Percentiles rank a stretch among this genome's conserved stretches.
phyloP scores from a whole-genome alignment of 768 basidiomycete genomes.

The Russula griseocarnosa region DNA sequence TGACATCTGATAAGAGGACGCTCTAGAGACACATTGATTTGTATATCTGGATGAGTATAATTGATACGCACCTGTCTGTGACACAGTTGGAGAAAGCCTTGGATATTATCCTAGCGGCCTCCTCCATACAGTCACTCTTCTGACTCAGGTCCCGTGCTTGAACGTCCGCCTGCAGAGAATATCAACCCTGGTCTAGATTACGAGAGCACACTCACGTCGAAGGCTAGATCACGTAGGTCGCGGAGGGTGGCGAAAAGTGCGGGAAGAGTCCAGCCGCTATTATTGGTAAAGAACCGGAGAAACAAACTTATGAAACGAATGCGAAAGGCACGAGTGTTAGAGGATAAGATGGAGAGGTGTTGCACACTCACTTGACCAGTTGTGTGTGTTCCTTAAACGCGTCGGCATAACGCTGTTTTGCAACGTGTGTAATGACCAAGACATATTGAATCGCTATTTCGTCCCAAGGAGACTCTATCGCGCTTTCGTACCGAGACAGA shows the following conservation, averaged over 20 bases:
- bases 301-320: conserved; percentile 49
- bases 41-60: background rate
- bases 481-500: conserved; percentile 50
- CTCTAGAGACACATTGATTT: conserved; percentile 38
- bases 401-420: conserved; percentile 59
- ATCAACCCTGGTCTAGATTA: background rate
- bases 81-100: conserved; percentile 89
- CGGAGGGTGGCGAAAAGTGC: conserved; percentile 76
- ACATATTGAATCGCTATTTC: conserved; percentile 84
- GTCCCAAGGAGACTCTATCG: conserved; percentile 74
- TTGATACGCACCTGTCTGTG: conserved; percentile 60
- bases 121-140: conserved; percentile 71
- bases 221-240: conserved; percentile 80
- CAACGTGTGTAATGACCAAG: conserved; percentile 65
- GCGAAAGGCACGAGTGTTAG: background rate
- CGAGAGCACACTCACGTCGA: conserved; percentile 52
- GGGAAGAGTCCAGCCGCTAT: conserved; percentile 83
- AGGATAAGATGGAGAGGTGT: background rate
- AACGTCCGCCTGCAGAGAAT: conserved; percentile 21
- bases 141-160: conserved; percentile 44
- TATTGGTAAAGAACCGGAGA: conserved; percentile 72
- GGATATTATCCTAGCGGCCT: conserved; percentile 78
- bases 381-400: conserved; percentile 79
- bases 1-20: conserved; percentile 65
- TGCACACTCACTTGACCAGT: conserved; percentile 62